phyloP scores from a whole-genome alignment of 2,329 filamentous ascomycete species.

The Beauveria medogensis region DNA sequence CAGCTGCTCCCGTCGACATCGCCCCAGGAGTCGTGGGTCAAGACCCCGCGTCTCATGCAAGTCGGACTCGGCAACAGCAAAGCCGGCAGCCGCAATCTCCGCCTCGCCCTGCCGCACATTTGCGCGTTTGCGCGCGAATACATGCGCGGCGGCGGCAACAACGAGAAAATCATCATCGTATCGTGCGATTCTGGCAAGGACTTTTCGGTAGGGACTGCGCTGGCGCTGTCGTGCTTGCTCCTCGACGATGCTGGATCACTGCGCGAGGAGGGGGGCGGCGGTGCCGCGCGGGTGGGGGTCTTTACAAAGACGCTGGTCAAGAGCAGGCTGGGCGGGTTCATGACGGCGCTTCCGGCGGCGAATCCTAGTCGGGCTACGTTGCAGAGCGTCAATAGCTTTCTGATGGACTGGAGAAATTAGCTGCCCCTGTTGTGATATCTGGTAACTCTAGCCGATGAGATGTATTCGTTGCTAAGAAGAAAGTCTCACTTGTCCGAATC shows the following conservation, averaged over 20 bases:
- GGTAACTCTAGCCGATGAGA: no score
- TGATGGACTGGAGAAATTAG: conserved; percentile 54
- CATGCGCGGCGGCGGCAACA: conserved; percentile 18
- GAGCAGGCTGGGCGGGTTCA: conserved; percentile 71
- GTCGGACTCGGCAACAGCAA: conserved; percentile 66
- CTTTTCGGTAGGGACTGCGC: conserved; percentile 66
- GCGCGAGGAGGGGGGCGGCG: conserved; percentile 15
- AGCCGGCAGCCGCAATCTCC: conserved; percentile 73
- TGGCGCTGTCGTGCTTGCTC: conserved; percentile 68
- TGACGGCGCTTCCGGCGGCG: conserved; percentile 66
- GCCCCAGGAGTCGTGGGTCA: conserved; percentile 33
- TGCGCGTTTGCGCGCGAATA: conserved; percentile 43
- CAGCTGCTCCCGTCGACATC: conserved; percentile 35
- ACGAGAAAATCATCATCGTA: conserved; percentile 42
- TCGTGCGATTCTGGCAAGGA: conserved; percentile 74
- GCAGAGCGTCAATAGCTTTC: conserved; percentile 83
- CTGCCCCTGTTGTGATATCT: neutral
- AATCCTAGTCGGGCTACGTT: conserved; percentile 80
- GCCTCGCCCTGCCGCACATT: conserved; percentile 58
- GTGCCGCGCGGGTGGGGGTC: conserved; percentile 15
- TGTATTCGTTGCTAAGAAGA: no score
- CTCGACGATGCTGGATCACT: conserved; percentile 55
- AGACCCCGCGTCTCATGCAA: conserved; percentile 34
- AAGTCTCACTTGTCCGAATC: no score
- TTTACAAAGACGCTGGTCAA: conserved; percentile 73